Conservation (phyloP, 805 yeast genomes). For the Saccharomyces cerevisiae region DNA sequence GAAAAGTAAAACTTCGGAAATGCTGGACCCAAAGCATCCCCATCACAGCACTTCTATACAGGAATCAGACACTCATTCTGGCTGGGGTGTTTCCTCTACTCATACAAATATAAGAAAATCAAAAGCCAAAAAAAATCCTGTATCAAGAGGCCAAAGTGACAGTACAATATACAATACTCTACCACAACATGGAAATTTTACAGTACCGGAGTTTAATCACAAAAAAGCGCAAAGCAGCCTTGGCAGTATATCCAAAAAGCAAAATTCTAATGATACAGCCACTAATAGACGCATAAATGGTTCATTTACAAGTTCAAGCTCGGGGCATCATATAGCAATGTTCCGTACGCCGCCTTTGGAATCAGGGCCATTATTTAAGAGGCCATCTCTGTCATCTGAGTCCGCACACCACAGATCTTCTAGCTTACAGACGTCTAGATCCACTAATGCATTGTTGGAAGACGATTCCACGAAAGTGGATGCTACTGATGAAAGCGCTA, state of each 20-base stretch:
- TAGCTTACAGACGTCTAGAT: constrained; percentile 2
- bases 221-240: constrained; percentile 12
- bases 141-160: constrained; percentile 26
- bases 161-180: constrained; percentile 13
- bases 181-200: not conserved
- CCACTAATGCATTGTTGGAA: not conserved
- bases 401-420: constrained; percentile 4
- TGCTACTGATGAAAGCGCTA: constrained; percentile 5
- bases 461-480: not conserved
- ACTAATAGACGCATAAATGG: constrained; percentile 5
- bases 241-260: not conserved
- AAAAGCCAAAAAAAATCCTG: not conserved
- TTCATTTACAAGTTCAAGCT: constrained; percentile 9
- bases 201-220: constrained; percentile 2
- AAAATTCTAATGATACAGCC: not conserved
- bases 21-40: not conserved
- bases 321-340: constrained; percentile 8
- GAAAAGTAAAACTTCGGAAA: constrained; percentile 5
- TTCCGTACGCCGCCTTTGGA: constrained; percentile 14
- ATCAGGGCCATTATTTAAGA: not conserved
- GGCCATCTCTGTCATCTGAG: constrained; percentile 2
- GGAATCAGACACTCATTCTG: constrained; percentile 26
- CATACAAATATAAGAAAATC: not conserved
- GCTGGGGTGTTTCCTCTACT: constrained; percentile 27
- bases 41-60: not conserved